phyloP scores from a whole-genome alignment of 2,329 filamentous ascomycete genomes.

The Clarireedia hainanense region DNA sequence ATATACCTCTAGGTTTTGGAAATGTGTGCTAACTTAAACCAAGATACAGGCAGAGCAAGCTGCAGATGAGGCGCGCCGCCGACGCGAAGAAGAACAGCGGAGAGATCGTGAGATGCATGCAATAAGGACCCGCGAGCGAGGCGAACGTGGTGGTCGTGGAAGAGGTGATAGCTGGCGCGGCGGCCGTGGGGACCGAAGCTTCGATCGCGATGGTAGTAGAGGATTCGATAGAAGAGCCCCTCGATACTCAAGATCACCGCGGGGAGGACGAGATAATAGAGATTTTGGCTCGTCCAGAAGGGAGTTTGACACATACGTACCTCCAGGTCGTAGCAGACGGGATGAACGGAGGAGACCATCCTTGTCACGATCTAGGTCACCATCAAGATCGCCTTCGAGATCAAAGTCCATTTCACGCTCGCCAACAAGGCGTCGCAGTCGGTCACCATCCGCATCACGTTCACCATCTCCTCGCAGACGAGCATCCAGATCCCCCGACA shows the following conservation, averaged over 20 bases:
- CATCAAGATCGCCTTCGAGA: slow-evolving; percentile 24
- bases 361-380: slow-evolving; percentile 24
- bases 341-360: slow-evolving; percentile 27
- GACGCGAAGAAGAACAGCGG: slow-evolving; percentile 62
- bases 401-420: slow-evolving; percentile 26
- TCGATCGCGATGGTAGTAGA: slow-evolving; percentile 36
- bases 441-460: slow-evolving; percentile 26
- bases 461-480: slow-evolving; percentile 26
- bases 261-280: slow-evolving; percentile 31
- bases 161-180: slow-evolving; percentile 38
- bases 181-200: slow-evolving; percentile 30
- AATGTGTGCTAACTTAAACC: slow-evolving; percentile 11
- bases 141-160: slow-evolving; percentile 39
- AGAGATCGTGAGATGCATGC: slow-evolving; percentile 64
- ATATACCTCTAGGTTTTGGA: slow-evolving; percentile 7
- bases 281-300: slow-evolving; percentile 26
- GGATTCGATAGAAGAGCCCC: slow-evolving; percentile 39
- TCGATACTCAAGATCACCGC: slow-evolving; percentile 35
- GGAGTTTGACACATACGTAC: slow-evolving; percentile 29
- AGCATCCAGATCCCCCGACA: slow-evolving; percentile 26
- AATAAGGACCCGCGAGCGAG: slow-evolving; percentile 57
- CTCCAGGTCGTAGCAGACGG: slow-evolving; percentile 24
- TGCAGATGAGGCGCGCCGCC: slow-evolving; percentile 64
- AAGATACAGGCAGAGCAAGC: slow-evolving; percentile 78
- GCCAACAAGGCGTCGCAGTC: slow-evolving; percentile 22